These are phyloP conservation scores for Tulasnella sp. DNA, from an alignment of 768 basidiomycete genomes.

Conservation along the genomic window DNA sequence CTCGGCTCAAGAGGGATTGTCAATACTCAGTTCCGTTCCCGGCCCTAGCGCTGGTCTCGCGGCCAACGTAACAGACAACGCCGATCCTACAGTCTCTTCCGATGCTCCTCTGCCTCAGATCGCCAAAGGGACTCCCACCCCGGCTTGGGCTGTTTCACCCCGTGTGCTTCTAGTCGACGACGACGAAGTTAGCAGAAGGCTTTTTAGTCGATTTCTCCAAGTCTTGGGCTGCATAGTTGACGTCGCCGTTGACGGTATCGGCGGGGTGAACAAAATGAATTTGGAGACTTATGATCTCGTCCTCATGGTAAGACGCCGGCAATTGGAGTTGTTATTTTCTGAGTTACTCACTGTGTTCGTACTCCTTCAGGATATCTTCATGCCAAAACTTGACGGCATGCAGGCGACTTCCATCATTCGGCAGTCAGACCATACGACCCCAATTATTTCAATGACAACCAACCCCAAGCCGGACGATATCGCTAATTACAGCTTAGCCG, in stretches of 20 bases:
- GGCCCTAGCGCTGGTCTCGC: neutral
- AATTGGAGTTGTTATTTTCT: neutral
- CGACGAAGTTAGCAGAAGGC: constrained; percentile 81
- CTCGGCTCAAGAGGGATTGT: neutral
- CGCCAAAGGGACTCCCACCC: constrained; percentile 59
- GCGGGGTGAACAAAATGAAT: constrained; percentile 95
- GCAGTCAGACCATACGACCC: constrained; percentile 91
- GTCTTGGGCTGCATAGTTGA: constrained; percentile 94
- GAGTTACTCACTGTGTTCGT: neutral
- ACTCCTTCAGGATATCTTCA: constrained; percentile 78
- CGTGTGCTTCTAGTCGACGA: constrained; percentile 92
- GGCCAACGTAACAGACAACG: neutral
- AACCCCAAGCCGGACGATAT: constrained; percentile 91
- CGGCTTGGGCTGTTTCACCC: constrained; percentile 88
- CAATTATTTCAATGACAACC: constrained; percentile 97
- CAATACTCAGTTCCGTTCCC: neutral
- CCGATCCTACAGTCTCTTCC: neutral
- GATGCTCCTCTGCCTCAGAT: constrained; percentile 43
- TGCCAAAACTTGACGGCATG: constrained; percentile 81
- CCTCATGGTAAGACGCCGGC: constrained; percentile 62
- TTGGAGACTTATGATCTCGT: constrained; percentile 93
- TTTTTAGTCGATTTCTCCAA: constrained; percentile 90
- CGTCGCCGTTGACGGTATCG: constrained; percentile 87
- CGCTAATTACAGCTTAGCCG: constrained; percentile 81
- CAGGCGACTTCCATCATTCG: constrained; percentile 89